phyloP scores from a whole-genome alignment of 2,329 filamentous ascomycete genomes.

The Aspergillus sp. region DNA sequence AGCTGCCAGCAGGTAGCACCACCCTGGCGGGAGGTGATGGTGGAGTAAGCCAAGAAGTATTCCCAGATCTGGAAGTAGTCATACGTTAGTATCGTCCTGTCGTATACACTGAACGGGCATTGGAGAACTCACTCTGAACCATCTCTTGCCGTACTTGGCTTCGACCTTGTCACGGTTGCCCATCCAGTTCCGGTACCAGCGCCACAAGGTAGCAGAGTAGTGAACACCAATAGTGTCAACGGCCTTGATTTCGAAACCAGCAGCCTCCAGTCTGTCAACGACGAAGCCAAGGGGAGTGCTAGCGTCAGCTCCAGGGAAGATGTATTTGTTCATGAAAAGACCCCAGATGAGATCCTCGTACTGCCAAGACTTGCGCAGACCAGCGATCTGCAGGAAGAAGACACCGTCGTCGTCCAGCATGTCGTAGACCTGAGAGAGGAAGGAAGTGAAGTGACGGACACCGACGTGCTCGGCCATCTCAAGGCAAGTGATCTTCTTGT shows the following conservation, averaged over 20 bases:
- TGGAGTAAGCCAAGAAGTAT: slow-evolving; percentile 83
- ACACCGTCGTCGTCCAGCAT: slow-evolving; percentile 96
- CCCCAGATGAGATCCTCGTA: slow-evolving; percentile 98
- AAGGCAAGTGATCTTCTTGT: slow-evolving; percentile 94
- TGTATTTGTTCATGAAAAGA: slow-evolving; percentile 99
- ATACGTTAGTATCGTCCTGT: neutral
- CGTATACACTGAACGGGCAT: neutral
- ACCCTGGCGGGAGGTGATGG: slow-evolving; percentile 81
- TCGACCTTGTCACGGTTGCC: slow-evolving; percentile 88
- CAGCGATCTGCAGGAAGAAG: slow-evolving; percentile 94
- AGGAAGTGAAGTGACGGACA: slow-evolving; percentile 79
- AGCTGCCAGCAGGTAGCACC: slow-evolving; percentile 86
- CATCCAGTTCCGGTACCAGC: slow-evolving; percentile 99
- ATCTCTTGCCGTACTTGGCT: slow-evolving; percentile 91
- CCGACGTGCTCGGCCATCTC: slow-evolving; percentile 99
- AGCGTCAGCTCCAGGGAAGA: slow-evolving; percentile 96
- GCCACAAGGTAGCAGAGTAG: slow-evolving; percentile 95
- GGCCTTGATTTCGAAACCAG: slow-evolving; percentile 87
- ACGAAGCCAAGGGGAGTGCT: slow-evolving; percentile 90
- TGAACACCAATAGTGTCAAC: slow-evolving; percentile 94
- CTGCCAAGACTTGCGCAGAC: slow-evolving; percentile 92
- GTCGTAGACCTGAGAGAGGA: slow-evolving; percentile 83
- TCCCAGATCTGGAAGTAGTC: slow-evolving; percentile 71
- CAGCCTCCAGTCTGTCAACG: slow-evolving; percentile 78
- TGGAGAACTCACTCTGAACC: slow-evolving; percentile 76